Evolutionary conservation across 805 yeast genomes (phyloP).

Genomic region (Candida ortonii): DNA sequence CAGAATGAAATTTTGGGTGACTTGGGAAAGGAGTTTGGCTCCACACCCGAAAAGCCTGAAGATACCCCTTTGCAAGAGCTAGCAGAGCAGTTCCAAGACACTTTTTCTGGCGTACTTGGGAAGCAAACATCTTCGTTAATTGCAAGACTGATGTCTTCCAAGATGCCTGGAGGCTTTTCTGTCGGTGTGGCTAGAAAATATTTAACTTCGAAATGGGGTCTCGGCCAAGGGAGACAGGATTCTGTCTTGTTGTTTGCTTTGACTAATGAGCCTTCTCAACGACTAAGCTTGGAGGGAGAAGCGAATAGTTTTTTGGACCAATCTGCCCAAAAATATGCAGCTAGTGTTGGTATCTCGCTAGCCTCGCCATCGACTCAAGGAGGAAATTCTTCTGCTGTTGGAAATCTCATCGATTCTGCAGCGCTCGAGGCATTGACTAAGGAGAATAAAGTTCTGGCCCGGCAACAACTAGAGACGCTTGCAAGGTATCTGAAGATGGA

Average conservation of each 20-base stretch:
- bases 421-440: conserved; percentile 82
- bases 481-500: conserved; percentile 95
- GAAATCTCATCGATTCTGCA: conserved; percentile 90
- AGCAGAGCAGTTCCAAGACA: conserved; percentile 92
- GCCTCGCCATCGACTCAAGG: conserved; percentile 57
- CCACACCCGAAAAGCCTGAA: conserved; percentile 98
- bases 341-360: conserved; percentile 74
- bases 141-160: conserved; percentile 89
- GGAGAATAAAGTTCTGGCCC: conserved; percentile 67
- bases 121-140: conserved; percentile 87
- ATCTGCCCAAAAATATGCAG: conserved; percentile 80
- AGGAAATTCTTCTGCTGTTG: conserved; percentile 63
- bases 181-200: conserved; percentile 89
- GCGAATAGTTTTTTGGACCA: conserved; percentile 88
- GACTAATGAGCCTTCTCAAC: conserved; percentile 85
- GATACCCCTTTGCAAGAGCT: conserved; percentile 95
- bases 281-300: conserved; percentile 82
- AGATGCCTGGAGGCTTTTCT: conserved; percentile 99
- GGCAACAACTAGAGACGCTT: conserved; percentile 83
- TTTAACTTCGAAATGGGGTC: conserved; percentile 88
- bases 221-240: conserved; percentile 93
- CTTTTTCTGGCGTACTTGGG: conserved; percentile 86
- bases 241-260: conserved; percentile 78
- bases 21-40: conserved; percentile 95
- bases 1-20: conserved; percentile 99